Conservation (phyloP, 164 flowering plant species). For the Annona cherimola region DNA sequence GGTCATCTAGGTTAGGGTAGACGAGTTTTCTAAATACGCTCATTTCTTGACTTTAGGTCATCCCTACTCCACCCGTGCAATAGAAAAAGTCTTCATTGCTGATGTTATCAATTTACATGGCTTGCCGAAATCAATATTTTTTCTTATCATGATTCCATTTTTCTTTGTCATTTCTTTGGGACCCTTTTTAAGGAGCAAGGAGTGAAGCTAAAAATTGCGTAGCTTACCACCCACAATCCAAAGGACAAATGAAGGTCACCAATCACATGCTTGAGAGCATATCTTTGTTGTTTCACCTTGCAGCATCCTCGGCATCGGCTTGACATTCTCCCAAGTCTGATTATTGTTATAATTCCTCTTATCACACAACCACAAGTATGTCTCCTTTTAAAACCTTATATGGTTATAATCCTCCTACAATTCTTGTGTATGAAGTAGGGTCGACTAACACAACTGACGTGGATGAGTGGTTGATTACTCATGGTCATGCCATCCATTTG, state of each 20-base stretch:
- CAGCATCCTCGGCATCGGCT: no score
- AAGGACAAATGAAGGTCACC: background rate
- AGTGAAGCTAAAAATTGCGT: background rate
- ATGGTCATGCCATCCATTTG: no score
- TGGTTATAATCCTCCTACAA: no score
- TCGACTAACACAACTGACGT: no score
- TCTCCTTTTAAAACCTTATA: no score
- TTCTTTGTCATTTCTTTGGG: background rate
- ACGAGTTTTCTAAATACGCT: background rate
- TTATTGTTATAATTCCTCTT: no score
- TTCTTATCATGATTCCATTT: background rate
- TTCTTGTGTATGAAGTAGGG: no score
- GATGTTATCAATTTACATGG: constrained; percentile 1
- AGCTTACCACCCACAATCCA: background rate
- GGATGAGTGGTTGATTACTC: no score
- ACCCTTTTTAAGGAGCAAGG: constrained; percentile 1
- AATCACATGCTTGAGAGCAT: background rate
- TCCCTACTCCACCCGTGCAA: background rate
- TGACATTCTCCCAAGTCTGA: no score
- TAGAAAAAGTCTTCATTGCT: background rate
- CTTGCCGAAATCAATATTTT: background rate
- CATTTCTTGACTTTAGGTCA: background rate
- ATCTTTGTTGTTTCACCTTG: background rate
- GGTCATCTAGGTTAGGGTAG: background rate
- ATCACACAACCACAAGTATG: no score